phyloP scores from a whole-genome alignment of 2,329 filamentous ascomycete genomes.

The Pseudopithomyces chartarum region DNA sequence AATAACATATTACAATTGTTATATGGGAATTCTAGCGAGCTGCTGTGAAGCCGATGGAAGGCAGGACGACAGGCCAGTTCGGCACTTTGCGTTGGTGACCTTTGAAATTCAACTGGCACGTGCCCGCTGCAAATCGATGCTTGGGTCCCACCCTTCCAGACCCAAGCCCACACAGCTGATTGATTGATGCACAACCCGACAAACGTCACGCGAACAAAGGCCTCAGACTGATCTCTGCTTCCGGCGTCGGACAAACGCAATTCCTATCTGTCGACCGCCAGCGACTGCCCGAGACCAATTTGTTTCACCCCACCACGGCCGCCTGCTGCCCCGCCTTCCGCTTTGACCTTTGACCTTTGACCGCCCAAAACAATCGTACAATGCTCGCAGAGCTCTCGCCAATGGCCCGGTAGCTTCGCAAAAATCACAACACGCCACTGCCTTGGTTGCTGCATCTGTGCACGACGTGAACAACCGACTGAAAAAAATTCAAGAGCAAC shows the following conservation, averaged over 20 bases:
- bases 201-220: conserved; percentile 21
- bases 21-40: not conserved
- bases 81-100: conserved; percentile 1
- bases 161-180: conserved; percentile 1
- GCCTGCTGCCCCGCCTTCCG: conserved; percentile 34
- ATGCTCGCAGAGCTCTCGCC: conserved; percentile 38
- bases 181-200: conserved; percentile 16
- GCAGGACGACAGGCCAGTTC: not conserved
- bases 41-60: not conserved
- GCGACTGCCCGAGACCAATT: conserved; percentile 7
- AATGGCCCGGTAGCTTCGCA: conserved; percentile 43
- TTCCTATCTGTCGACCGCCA: conserved; percentile 16
- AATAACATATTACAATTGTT: not conserved
- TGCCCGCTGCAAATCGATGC: conserved; percentile 24
- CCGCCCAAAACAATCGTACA: conserved; percentile 41
- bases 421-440: conserved; percentile 19
- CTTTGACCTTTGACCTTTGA: too few species aligned
- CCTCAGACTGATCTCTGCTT: conserved; percentile 2
- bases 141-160: conserved; percentile 6
- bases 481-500: conserved; percentile 13
- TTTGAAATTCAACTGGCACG: conserved; percentile 22
- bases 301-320: conserved; percentile 15
- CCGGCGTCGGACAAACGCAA: not conserved
- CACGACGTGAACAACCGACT: conserved; percentile 12
- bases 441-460: conserved; percentile 26